Percentiles rank a stretch among this genome's conserved stretches.
These are phyloP conservation scores for Ceratobasidium theobromae DNA, from an alignment of 1,284 basidiomycete species.

Conservation along the genomic window DNA sequence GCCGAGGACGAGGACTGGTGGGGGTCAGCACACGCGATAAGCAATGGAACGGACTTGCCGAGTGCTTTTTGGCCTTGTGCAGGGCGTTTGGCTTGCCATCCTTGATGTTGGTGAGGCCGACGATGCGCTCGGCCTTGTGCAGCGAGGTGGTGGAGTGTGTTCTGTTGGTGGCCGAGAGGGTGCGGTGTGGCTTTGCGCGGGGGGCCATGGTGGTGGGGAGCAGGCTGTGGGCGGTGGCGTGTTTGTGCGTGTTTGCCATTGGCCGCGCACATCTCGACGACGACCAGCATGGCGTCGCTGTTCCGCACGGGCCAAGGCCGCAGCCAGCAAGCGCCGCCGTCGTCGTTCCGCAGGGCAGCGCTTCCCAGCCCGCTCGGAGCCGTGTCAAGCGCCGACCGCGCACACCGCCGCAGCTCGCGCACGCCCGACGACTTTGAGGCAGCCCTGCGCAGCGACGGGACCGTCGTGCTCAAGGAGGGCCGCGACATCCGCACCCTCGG, in stretches of 20 bases:
- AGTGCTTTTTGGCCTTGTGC: slow-evolving; percentile 28
- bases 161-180: not conserved
- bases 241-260: slow-evolving; percentile 4
- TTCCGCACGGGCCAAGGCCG: slow-evolving; percentile 11
- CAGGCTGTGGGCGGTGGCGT: slow-evolving; percentile 9
- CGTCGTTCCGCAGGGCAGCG: not conserved
- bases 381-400: slow-evolving; percentile 11
- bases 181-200: slow-evolving; percentile 11
- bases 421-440: slow-evolving; percentile 78
- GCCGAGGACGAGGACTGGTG: slow-evolving; percentile 23
- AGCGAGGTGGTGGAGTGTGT: slow-evolving; percentile 21
- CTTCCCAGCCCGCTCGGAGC: not conserved
- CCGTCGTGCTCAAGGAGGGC: slow-evolving; percentile 65
- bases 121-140: not conserved
- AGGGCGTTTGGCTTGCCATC: slow-evolving; percentile 12
- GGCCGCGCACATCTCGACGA: slow-evolving; percentile 5
- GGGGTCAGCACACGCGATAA: not conserved
- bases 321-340: slow-evolving; percentile 5
- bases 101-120: too few species aligned
- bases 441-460: slow-evolving; percentile 63
- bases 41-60: not conserved
- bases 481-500: slow-evolving; percentile 67
- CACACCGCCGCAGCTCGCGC: slow-evolving; percentile 39
- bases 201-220: slow-evolving; percentile 19
- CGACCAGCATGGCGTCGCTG: slow-evolving; percentile 17